These are phyloP conservation scores for Suhomyces guaymorum DNA, from an alignment of 1,139 yeast species.

Conservation along the genomic window DNA sequence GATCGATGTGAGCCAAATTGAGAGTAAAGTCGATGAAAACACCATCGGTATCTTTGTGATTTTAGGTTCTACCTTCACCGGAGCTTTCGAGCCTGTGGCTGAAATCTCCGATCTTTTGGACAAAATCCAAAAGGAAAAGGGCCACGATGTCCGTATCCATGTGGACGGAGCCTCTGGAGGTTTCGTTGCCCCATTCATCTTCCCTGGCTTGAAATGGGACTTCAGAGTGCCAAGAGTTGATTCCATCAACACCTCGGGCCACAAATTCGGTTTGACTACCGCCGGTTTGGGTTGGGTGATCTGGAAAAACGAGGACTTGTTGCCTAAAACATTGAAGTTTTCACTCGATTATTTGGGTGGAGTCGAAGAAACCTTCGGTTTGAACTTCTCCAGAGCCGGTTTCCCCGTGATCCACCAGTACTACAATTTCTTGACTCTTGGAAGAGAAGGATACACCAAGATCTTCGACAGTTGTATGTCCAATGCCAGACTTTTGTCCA, in stretches of 20 bases:
- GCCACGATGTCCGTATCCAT: slow-evolving; percentile 74
- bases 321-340: slow-evolving; percentile 74
- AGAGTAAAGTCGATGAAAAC: slow-evolving; percentile 76
- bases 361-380: slow-evolving; percentile 79
- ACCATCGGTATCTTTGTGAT: slow-evolving; percentile 91
- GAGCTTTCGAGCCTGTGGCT: slow-evolving; percentile 81
- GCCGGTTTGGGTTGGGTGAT: slow-evolving; percentile 94
- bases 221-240: slow-evolving; percentile 74
- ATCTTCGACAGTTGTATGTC: slow-evolving; percentile 62
- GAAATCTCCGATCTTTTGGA: slow-evolving; percentile 62
- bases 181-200: slow-evolving; percentile 79
- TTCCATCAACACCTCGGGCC: slow-evolving; percentile 91
- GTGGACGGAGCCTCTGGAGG: slow-evolving; percentile 96
- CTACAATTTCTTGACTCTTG: slow-evolving; percentile 71
- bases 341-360: slow-evolving; percentile 87
- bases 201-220: slow-evolving; percentile 81
- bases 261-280: slow-evolving; percentile 85
- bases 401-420: slow-evolving; percentile 88
- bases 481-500: slow-evolving; percentile 70
- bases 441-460: slow-evolving; percentile 66
- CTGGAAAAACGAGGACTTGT: slow-evolving; percentile 65
- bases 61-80: slow-evolving; percentile 90
- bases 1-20: slow-evolving; percentile 60
- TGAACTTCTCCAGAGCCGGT: slow-evolving; percentile 92
- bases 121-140: slow-evolving; percentile 66